Base-by-base conservation (phyloP, 164 flowering plant genomes). In the Akebia trifoliata region DNA sequence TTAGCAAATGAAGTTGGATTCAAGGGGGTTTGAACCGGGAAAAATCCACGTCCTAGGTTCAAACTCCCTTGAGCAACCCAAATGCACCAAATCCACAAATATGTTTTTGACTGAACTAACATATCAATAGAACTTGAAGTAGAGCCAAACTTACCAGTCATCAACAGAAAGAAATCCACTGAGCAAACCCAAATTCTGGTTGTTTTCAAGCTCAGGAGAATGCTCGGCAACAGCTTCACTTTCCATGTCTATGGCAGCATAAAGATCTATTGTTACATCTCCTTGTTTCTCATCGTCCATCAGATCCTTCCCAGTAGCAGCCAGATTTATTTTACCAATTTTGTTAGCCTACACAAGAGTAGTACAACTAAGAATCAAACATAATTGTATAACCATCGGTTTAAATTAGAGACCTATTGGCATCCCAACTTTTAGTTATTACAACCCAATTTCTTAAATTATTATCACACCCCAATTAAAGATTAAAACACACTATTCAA, bases 231-330 rank as follows among this genome's bases (percentile, higher is more conserved):
- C 87, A 40, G 97, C 91, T 54, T 79, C 85, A 64, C 72, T 73
- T 79, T 90, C 97, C 85, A 86, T 66, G 73, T 94, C 97, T 45
- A 88, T 53, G 48, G 99, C 94, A 74, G 95, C 67, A 80, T 65
- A 90, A 68, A 94, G 91, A 76, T 94, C 99, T 61, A 85, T 64
- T 7, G 91, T 79, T 14, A 94, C 93, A 74, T 94, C 99, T 50
- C 91, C 96, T 76, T 74, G 96, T 66, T 94, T 94, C 62, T 94
- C 99, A 59, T 94, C 99, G 38, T 94, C 99, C 99, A 94, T 94
- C 43, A 94, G 84, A 76, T 94, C 99, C 77, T 90, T 94, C 36
- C 99, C 99, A 48, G 88, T 94, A 40, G 99, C 99, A 68, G 99
- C 99, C 67, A 94, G 97, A 72, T 94, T 94, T 69, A 94, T 94